phyloP scores from a whole-genome alignment of 1,284 basidiomycete species.

The Mycosarcoma mackinlayi region DNA sequence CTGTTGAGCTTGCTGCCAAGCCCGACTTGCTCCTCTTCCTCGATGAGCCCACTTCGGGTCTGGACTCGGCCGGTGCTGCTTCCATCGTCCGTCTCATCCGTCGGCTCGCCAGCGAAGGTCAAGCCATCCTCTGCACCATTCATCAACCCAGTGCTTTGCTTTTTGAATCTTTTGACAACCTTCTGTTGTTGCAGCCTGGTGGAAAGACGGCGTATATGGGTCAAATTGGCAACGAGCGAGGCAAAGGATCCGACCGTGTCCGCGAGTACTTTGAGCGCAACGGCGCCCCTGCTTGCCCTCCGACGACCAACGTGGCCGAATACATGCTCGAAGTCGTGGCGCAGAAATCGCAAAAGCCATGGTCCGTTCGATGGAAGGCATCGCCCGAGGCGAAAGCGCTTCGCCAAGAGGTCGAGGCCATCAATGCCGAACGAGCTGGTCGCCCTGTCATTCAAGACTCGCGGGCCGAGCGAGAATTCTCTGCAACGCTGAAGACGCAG shows the following conservation, averaged over 20 bases:
- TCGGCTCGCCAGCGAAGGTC: conserved; percentile 52
- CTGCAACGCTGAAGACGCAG: conserved; percentile 73
- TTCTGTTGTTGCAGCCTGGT: conserved; percentile 54
- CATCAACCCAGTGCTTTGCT: conserved; percentile 59
- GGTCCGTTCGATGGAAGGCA: conserved; percentile 52
- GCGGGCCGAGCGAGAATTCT: conserved; percentile 71
- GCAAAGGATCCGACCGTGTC: conserved; percentile 36
- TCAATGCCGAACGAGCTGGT: conserved; percentile 67
- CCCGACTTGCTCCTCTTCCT: conserved; percentile 62
- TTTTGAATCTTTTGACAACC: conserved; percentile 59
- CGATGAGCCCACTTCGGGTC: conserved; percentile 62
- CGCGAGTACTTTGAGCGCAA: conserved; percentile 58
- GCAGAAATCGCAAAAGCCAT: conserved; percentile 26
- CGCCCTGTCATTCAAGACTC: conserved; percentile 42
- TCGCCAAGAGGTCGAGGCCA: conserved; percentile 69
- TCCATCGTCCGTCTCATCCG: conserved; percentile 58
- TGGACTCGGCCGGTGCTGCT: conserved; percentile 54
- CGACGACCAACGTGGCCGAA: conserved; percentile 57
- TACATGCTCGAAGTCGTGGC: conserved; percentile 69
- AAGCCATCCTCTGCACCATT: conserved; percentile 62
- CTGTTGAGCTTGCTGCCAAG: conserved; percentile 61
- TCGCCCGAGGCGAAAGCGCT: conserved; percentile 70
- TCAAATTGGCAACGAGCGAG: conserved; percentile 46
- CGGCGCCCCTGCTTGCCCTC: conserved; percentile 51
- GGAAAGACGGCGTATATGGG: conserved; percentile 55